These are phyloP conservation scores for Xylona heveae DNA, from an alignment of 495 filamentous ascomycete species.

Conservation along the genomic window DNA sequence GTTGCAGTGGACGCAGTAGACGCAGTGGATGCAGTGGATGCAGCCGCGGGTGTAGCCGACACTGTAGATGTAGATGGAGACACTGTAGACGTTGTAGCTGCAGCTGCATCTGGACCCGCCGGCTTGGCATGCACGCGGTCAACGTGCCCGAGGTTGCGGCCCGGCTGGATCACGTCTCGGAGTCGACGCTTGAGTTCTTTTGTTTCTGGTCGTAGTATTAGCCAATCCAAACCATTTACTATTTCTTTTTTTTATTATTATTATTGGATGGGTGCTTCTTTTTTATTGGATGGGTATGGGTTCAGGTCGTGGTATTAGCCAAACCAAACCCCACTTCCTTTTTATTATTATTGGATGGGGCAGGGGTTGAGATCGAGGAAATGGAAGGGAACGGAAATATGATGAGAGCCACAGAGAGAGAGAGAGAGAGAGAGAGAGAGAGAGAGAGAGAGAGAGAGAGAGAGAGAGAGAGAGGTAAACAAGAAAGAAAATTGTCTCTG, in stretches of 20 bases:
- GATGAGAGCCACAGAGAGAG: slow-evolving; percentile 2
- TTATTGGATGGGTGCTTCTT: slow-evolving; percentile 9
- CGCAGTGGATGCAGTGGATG: too few species aligned
- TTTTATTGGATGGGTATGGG: slow-evolving; percentile 11
- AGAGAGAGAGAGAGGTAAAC: slow-evolving; percentile 3
- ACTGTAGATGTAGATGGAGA: too few species aligned
- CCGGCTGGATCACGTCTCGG: slow-evolving; percentile 62
- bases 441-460: slow-evolving; percentile 6
- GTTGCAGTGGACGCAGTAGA: too few species aligned
- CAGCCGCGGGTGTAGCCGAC: too few species aligned
- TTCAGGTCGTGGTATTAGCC: slow-evolving; percentile 11
- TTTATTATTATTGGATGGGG: too few species aligned
- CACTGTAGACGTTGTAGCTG: too few species aligned
- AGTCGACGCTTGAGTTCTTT: slow-evolving; percentile 83
- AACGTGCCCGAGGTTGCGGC: slow-evolving; percentile 61
- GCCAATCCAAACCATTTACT: too few species aligned
- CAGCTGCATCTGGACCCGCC: too few species aligned
- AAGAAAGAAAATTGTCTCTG: slow-evolving; percentile 3
- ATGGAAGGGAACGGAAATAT: slow-evolving; percentile 3
- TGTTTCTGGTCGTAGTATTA: slow-evolving; percentile 29
- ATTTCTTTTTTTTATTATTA: too few species aligned
- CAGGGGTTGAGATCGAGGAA: slow-evolving; percentile 4
- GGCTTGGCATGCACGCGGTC: too few species aligned
- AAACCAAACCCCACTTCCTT: too few species aligned
- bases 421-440: slow-evolving; percentile 8